phyloP scores from a whole-genome alignment of 1,284 basidiomycete genomes.

The Ceratobasidium papillatum region DNA sequence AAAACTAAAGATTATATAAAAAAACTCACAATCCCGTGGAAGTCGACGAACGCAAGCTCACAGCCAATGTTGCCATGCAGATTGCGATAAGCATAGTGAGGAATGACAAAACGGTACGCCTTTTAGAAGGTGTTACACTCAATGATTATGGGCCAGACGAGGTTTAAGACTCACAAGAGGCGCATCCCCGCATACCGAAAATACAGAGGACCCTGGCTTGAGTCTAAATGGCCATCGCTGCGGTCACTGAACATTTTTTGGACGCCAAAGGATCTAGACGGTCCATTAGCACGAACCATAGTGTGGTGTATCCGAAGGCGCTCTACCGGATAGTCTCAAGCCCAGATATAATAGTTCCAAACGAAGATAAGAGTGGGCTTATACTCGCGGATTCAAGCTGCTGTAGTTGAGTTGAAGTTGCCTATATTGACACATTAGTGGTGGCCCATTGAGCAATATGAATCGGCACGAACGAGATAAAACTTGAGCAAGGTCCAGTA shows the following conservation, averaged over 20 bases:
- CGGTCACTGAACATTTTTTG: background rate
- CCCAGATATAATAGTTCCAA: slow-evolving; percentile 13
- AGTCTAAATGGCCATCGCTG: background rate
- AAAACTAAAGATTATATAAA: background rate
- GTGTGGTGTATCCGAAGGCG: no score
- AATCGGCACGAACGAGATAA: background rate
- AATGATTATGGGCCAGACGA: background rate
- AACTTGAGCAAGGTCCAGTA: slow-evolving; percentile 18
- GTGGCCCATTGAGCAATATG: no score
- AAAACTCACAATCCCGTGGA: slow-evolving; percentile 5
- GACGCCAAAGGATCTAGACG: background rate
- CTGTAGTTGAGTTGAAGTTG: slow-evolving; percentile 14
- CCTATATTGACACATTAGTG: background rate
- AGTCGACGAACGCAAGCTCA: background rate
- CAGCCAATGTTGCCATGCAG: background rate
- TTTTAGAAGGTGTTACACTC: background rate
- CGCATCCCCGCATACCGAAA: slow-evolving; percentile 22
- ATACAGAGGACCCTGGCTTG: slow-evolving; percentile 17
- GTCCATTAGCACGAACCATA: background rate
- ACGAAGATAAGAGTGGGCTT: slow-evolving; percentile 11
- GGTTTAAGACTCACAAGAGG: background rate
- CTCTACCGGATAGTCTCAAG: slow-evolving; percentile 16
- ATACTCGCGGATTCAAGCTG: slow-evolving; percentile 20
- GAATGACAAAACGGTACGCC: background rate
- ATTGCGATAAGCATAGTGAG: slow-evolving; percentile 8